These are phyloP conservation scores for Allium cepa DNA, from an alignment of 106 monocot species.

Conservation along the genomic window DNA sequence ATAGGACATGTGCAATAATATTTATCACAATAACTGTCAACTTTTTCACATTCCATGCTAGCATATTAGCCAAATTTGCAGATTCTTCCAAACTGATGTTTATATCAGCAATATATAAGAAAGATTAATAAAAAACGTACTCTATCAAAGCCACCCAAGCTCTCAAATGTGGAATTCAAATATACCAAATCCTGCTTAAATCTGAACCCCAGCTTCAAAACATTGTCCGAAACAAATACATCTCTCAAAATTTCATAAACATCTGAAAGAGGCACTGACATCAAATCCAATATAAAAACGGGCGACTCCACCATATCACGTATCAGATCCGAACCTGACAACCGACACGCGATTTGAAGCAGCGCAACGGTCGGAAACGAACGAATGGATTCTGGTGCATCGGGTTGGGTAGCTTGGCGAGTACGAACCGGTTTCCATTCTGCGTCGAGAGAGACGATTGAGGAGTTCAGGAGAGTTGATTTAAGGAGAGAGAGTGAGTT, in stretches of 20 bases:
- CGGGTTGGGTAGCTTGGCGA: background rate
- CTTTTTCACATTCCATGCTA: too few species aligned
- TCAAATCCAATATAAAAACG: slow-evolving; percentile 82
- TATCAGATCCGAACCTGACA: background rate
- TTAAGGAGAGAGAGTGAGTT: slow-evolving; percentile 44
- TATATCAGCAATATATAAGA: background rate
- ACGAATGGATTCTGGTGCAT: background rate
- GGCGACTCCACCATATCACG: background rate
- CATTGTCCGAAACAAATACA: slow-evolving; percentile 43
- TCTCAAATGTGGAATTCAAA: slow-evolving; percentile 69
- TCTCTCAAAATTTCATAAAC: slow-evolving; percentile 58
- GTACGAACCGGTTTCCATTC: slow-evolving; percentile 68
- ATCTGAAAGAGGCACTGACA: slow-evolving; percentile 32
- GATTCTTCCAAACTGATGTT: too few species aligned
- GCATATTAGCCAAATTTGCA: too few species aligned
- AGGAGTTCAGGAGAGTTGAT: slow-evolving; percentile 37
- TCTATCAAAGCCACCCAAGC: slow-evolving; percentile 53
- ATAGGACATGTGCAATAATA: too few species aligned
- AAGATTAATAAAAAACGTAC: slow-evolving; percentile 19
- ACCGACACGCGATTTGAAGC: slow-evolving; percentile 86
- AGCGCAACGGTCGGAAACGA: slow-evolving; percentile 68
- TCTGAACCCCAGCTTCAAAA: slow-evolving; percentile 81
- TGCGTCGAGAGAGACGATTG: slow-evolving; percentile 71
- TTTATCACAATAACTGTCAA: too few species aligned
- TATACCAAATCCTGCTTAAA: slow-evolving; percentile 91